Base-by-base conservation (phyloP, 23 red algal genomes). In the Cyanidioschyzon merolae region DNA sequence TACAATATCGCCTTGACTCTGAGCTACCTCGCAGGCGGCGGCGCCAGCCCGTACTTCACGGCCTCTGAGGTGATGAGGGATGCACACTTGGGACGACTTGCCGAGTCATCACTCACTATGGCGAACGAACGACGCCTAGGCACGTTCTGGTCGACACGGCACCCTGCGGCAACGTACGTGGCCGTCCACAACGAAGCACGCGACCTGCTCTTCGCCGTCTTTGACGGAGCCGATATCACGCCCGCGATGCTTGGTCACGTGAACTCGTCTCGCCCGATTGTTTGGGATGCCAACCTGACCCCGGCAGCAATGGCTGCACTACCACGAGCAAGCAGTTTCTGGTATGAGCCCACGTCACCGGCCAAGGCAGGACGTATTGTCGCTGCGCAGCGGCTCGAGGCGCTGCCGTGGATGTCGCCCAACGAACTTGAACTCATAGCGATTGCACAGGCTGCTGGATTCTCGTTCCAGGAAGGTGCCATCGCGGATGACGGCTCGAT, bases 261-360 rank as follows among this genome's bases (percentile, higher is more conserved):
- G 29, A 7, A 25, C 7, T 12, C 63, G 32, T 35, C 63, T 32
- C 32, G 7, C 3, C 63, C 63, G 29, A 71, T 32, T 71, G 63
- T 71, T 3, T 71, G 21, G 21, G 63, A 71, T 35, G 63, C 63
- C 16, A 71, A 71, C 29, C 32, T 71, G 63, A 32, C 16, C n/a
- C 63, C 63, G 12, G 63, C 7, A 27, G 63, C 63, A 27, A 71
- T 71, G 63, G n/a, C n/a, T 7, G 29, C 29, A 27, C 63, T 71
- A 7, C 63, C 63, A 7, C 63, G 7, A 35, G 12, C 63, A 27
- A 25, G 3, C n/a, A 3, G 63, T 32, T 71, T 83, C 21, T 89
- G 87, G 87, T 89, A 67, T 34, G 87, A 89, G 54, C 87, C 80
- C 0, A 83, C 75, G 63, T 79, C 79, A 58, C 37, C 77, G 3